Evolutionary conservation across 2,329 filamentous ascomycete genomes (phyloP).

Genomic region (Phialophora verrucosa): DNA sequence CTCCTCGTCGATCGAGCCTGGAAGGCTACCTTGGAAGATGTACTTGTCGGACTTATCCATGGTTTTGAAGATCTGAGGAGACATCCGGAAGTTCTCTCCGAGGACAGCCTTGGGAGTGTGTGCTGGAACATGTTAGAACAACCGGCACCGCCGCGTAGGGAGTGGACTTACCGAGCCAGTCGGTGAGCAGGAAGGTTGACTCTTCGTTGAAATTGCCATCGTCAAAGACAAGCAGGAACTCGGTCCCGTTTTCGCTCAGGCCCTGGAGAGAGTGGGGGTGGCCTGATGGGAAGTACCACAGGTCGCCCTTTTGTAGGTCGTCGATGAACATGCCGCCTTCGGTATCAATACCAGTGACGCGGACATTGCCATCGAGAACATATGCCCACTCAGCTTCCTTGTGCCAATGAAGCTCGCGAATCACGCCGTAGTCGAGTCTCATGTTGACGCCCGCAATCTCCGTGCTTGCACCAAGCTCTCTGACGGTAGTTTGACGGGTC

Average conservation of each 20-base stretch:
- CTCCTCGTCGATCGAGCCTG: conserved; percentile 69
- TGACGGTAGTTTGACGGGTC: conserved; percentile 69
- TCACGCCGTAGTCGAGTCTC: conserved; percentile 73
- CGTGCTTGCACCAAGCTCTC: conserved; percentile 50
- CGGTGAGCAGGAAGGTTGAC: conserved; percentile 74
- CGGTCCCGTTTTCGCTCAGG: conserved; percentile 66
- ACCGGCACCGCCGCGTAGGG: neutral
- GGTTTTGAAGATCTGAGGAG: conserved; percentile 71
- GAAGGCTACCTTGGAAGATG: conserved; percentile 74
- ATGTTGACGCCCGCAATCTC: conserved; percentile 80
- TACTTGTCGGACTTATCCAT: conserved; percentile 72
- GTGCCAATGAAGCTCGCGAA: conserved; percentile 81
- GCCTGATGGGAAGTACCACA: conserved; percentile 82
- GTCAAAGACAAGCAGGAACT: conserved; percentile 69
- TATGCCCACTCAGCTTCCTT: conserved; percentile 81
- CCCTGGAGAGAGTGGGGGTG: conserved; percentile 79
- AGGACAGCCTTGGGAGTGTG: conserved; percentile 75
- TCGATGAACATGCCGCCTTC: conserved; percentile 79
- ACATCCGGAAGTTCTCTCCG: conserved; percentile 75
- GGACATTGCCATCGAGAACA: conserved; percentile 71
- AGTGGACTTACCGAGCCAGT: conserved; percentile 63
- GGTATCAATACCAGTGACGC: conserved; percentile 74
- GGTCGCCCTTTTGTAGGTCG: conserved; percentile 74
- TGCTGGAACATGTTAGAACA: conserved; percentile 47
- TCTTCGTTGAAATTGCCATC: conserved; percentile 65